Evolutionary conservation across 148 eudicot species (phyloP).

Genomic region (Mesembryanthemum crystallinum): DNA sequence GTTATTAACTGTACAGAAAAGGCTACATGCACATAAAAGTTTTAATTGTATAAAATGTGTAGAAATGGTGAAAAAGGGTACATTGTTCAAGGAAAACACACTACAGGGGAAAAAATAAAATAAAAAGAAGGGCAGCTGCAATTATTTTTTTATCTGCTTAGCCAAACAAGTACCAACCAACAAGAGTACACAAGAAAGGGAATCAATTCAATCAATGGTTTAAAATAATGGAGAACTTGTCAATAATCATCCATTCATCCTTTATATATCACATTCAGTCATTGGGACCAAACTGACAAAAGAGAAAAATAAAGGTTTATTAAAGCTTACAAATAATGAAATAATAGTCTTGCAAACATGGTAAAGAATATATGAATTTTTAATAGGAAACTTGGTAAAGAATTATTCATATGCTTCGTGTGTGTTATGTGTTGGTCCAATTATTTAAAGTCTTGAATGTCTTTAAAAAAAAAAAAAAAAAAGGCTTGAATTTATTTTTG

Average conservation of each 20-base stretch:
- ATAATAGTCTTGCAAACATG: background rate
- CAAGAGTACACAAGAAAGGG: background rate
- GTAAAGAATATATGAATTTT: conserved; percentile 5
- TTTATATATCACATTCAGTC: background rate
- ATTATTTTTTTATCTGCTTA: no score
- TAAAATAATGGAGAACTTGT: background rate
- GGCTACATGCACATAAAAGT: background rate
- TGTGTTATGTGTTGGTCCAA: background rate
- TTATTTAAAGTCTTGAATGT: no score
- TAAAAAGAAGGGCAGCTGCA: background rate
- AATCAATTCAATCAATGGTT: background rate
- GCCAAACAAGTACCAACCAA: background rate
- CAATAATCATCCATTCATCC: background rate
- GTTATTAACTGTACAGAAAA: background rate
- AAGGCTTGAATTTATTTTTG: no score
- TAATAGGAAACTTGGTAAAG: background rate
- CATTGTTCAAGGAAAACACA: background rate
- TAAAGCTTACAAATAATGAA: background rate
- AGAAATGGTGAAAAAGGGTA: background rate
- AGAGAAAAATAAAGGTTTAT: background rate
- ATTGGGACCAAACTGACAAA: no score
- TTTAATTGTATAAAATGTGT: background rate
- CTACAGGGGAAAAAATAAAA: background rate
- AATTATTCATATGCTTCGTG: background rate
- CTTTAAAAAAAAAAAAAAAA: no score